Evolutionary conservation across 768 basidiomycete genomes (phyloP).

Genomic region (Panaeolus papilionaceus): DNA sequence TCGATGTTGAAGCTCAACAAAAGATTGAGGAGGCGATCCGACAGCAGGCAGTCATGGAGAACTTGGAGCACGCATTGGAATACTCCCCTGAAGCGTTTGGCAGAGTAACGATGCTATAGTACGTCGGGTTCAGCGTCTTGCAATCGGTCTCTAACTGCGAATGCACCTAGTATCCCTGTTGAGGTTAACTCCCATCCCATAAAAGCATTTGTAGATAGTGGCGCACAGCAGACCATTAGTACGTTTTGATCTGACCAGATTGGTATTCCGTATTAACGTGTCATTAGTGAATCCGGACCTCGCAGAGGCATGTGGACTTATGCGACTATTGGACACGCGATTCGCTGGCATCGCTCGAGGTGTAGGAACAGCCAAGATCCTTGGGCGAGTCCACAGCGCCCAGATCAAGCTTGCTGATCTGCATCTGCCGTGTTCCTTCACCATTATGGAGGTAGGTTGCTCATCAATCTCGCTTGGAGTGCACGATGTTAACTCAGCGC

Average conservation of each 20-base stretch:
- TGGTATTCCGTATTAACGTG: constrained; percentile 1
- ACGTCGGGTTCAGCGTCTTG: constrained; percentile 37
- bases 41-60: constrained; percentile 89
- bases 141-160: background rate
- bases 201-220: constrained; percentile 98
- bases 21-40: constrained; percentile 94
- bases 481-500: background rate
- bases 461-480: background rate
- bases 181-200: constrained; percentile 92
- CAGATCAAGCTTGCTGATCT: constrained; percentile 90
- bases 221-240: constrained; percentile 98
- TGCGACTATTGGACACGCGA: constrained; percentile 89
- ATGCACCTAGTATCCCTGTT: constrained; percentile 69
- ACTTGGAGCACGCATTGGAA: constrained; percentile 93
- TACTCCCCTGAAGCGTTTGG: constrained; percentile 95
- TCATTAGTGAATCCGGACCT: constrained; percentile 85
- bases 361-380: constrained; percentile 93
- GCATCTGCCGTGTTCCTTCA: constrained; percentile 88
- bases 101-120: constrained; percentile 97
- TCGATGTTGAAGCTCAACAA: constrained; percentile 88
- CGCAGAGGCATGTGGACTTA: constrained; percentile 93
- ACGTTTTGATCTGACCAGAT: constrained; percentile 32
- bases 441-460: constrained; percentile 85
- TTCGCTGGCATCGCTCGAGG: constrained; percentile 92
- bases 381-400: constrained; percentile 93